Evolutionary conservation across 73 alveolate species (phyloP).

Genomic region (Stentor roeselii): DNA sequence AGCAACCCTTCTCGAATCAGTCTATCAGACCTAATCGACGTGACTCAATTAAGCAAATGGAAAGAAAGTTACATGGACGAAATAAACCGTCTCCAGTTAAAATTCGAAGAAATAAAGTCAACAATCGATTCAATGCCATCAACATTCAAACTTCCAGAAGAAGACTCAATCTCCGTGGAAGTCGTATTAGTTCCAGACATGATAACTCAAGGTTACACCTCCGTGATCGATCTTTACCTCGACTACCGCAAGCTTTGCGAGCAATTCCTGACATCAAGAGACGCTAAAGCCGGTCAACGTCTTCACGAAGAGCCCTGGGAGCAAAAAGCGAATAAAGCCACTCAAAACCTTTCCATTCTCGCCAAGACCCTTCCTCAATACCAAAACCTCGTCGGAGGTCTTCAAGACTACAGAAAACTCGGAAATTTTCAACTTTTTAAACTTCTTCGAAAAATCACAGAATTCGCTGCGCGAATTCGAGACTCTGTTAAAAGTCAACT

Average conservation of each 20-base stretch:
- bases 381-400: not conserved
- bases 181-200: not conserved
- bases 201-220: not conserved
- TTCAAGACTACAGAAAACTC: not conserved
- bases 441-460: not conserved
- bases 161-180: not conserved
- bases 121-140: not conserved
- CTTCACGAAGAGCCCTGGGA: conserved; percentile 26
- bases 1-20: not conserved
- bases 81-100: not conserved
- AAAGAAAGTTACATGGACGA: not conserved
- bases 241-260: not conserved
- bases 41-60: not conserved
- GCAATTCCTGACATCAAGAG: not conserved
- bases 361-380: not conserved
- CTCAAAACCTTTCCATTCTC: not conserved
- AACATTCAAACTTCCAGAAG: not conserved
- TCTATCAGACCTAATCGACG: not conserved
- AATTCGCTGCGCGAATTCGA: not conserved
- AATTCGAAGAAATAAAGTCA: not conserved
- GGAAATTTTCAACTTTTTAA: not conserved
- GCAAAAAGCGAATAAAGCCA: not conserved
- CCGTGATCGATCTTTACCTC: not conserved
- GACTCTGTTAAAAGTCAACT: conserved; percentile 8
- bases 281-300: conserved; percentile 13